Base-by-base conservation (phyloP, 495 filamentous ascomycete genomes). In the Durotheca rogersii region DNA sequence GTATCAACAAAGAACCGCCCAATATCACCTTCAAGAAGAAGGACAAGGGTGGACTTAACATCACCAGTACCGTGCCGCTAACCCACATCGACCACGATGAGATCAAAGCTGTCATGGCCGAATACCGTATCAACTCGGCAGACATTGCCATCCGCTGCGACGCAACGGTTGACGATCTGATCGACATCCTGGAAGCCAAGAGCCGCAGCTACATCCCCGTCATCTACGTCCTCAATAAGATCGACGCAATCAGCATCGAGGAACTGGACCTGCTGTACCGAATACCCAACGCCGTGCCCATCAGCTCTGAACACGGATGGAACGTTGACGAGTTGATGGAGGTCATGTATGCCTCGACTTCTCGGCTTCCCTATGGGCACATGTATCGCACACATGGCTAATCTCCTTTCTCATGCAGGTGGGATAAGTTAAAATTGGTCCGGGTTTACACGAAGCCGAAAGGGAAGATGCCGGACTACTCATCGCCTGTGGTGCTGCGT, bases 1-100 rank as follows among this genome's bases (percentile, higher is more conserved):
- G 93, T 51, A 91, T 97, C 73, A 98, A 98, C 77, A 97, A 97
- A 76, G 70, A 83, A 56, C 93, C 93, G 21, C 93, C 94, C 20
- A 98, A 98, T 67, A 98, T 98, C 62, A 83, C 89, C 12, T 96
- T 97, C 76, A 92, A 85, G 76, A 98, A 98, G 81, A 98, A 98
- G 76, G 94, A 98, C 70, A 97, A 96, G 76, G 93, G 93, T 60
- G 93, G 93, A 16, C 81, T 98, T 61, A 88, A 84, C 59, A 94
- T 98, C 65, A 95, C 90, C 6, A 92, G 83, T 74, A 98, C 93
- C 18, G 83, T 89, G 19, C 90, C 90, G 0, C 76, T 98, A 53
- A 89, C 88, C 6, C 89, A 98, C 70, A 90, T 98, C 51, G 88
- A 93, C 64, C 80, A 87, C 50, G 93, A 96, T 54, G 94, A 98